Conservation (phyloP, 2,329 filamentous ascomycete species). For the Pyrenophora graminea region DNA sequence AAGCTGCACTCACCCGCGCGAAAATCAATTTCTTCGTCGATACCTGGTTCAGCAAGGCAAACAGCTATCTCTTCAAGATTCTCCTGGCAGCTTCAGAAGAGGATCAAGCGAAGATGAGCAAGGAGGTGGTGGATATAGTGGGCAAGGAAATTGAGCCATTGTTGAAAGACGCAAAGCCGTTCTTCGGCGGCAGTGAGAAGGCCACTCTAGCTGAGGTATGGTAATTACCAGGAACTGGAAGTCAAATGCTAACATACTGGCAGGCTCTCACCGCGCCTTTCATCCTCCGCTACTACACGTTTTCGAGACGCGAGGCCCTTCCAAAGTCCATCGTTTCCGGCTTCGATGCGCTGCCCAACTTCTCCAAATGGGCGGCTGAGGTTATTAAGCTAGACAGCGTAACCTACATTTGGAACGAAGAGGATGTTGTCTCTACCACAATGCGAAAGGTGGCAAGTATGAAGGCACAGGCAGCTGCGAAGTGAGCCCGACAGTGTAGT, state of each 20-base stretch:
- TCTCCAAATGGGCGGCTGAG: conserved; percentile 68
- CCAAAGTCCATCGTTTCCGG: conserved; percentile 54
- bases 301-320: conserved; percentile 60
- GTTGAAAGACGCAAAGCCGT: conserved; percentile 54
- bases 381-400: conserved; percentile 69
- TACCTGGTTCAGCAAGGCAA: conserved; percentile 67
- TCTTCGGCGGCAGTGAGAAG: conserved; percentile 52
- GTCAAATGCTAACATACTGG: conserved; percentile 1
- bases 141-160: conserved; percentile 76
- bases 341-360: conserved; percentile 65
- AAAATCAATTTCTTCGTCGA: conserved; percentile 74
- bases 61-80: conserved; percentile 53
- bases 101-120: conserved; percentile 53
- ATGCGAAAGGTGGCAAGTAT: conserved; percentile 30
- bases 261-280: conserved; percentile 70
- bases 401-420: conserved; percentile 48
- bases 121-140: conserved; percentile 60
- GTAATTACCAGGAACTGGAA: neutral
- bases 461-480: conserved; percentile 27
- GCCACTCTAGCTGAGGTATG: conserved; percentile 75
- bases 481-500: conserved; percentile 10
- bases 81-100: conserved; percentile 54
- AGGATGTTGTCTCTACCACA: conserved; percentile 22
- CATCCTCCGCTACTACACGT: conserved; percentile 62
- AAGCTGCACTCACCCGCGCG: conserved; percentile 65